Evolutionary conservation across 306 rosid species (phyloP), one percentile per base, ranked within the genome.

Genomic region (Heteromeles arbutifolia): DNA sequence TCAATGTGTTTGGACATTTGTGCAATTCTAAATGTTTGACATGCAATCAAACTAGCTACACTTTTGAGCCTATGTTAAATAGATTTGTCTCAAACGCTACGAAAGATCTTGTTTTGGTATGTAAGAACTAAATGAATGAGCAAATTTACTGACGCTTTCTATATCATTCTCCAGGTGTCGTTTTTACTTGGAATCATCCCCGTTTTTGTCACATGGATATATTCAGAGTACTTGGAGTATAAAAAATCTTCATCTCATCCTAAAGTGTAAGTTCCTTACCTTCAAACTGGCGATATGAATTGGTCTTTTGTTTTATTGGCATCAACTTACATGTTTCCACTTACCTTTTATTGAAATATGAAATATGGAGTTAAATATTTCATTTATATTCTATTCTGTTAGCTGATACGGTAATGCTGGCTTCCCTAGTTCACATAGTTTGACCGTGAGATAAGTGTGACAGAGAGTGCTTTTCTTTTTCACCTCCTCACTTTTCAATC

Each of bases 151-250:
- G 81, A 84, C 63, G 67, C 67, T 81, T 81, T 76, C 45, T 59
- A 67, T 77, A 8, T 82, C 79, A 72, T 83, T 77, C 39, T 18
- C 44, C 85, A 96, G 99, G 96, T 96, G 86, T 92, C 98, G 4
- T 89, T 96, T 81, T 82, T 92, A 85, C 87, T 96, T 77, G 98
- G 98, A 26, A 73, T 89, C 77, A 86, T 96, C 85, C 99, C 98
- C 28, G 77, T 91, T 76, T 90, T 92, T 85, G 92, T 92, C 67
- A 80, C 98, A 14, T 92, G 99, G 98, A 84, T 92, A 79, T 96
- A 96, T 87, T 85, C 99, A 57, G 98, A 96, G 87, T 96, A 85
- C 88, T 85, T 92, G 44, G 98, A 92, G 71, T 90, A 90, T 80
- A 90, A 79, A 89, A 96, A 74, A 87, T 66, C 84, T 77, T 78